phyloP scores from a whole-genome alignment of 139 green algal species.

The Pseudopediastrum boryanum region DNA sequence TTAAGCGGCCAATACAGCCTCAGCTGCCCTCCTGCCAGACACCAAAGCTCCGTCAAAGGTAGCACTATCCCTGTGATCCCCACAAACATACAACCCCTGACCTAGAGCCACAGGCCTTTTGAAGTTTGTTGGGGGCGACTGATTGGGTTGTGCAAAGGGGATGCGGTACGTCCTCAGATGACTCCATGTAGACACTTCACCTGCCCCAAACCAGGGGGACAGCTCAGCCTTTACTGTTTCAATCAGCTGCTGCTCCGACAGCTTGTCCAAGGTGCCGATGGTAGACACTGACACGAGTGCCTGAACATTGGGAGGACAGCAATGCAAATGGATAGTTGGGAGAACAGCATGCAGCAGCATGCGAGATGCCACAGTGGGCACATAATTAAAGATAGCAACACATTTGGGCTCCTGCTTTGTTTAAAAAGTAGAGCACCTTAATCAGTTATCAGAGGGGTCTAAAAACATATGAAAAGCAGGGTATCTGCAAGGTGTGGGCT shows the following conservation, averaged over 20 bases:
- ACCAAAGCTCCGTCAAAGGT: conserved; percentile 91
- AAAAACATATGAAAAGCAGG: neutral
- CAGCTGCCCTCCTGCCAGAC: conserved; percentile 77
- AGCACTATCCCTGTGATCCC: conserved; percentile 89
- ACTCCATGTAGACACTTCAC: conserved; percentile 72
- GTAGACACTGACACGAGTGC: conserved; percentile 90
- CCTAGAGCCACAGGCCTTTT: conserved; percentile 57
- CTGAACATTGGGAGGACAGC: too few species aligned
- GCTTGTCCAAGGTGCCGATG: conserved; percentile 70
- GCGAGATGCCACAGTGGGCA: too few species aligned
- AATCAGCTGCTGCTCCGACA: conserved; percentile 80
- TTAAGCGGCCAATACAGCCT: too few species aligned
- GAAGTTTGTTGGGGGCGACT: conserved; percentile 84
- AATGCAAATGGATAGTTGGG: too few species aligned
- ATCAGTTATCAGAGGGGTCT: neutral
- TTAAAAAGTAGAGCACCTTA: too few species aligned
- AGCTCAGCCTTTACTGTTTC: conserved; percentile 75
- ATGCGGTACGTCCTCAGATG: conserved; percentile 94
- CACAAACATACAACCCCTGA: conserved; percentile 57
- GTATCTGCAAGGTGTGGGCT: neutral
- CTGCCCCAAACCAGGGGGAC: conserved; percentile 80
- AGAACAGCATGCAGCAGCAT: too few species aligned
- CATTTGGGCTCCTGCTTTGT: too few species aligned
- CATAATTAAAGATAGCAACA: too few species aligned
- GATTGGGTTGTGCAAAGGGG: conserved; percentile 91